Conservation (phyloP, 2,329 filamentous ascomycete genomes). For the Lachnellula subtilissima region DNA sequence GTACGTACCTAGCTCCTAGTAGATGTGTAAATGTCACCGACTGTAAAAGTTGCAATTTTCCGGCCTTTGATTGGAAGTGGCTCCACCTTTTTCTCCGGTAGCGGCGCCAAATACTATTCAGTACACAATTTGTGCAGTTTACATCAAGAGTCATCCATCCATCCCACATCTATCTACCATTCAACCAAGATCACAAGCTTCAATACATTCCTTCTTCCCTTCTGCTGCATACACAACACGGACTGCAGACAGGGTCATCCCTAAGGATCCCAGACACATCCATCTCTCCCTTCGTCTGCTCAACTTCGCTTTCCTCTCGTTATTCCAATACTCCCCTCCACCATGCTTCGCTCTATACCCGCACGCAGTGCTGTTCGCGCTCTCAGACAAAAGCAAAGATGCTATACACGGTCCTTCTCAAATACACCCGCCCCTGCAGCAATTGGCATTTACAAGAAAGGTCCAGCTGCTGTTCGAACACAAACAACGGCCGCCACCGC, state of each 20-base stretch:
- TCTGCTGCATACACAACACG: neutral
- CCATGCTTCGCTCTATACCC: constrained; percentile 47
- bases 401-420: constrained; percentile 36
- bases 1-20: too few species aligned
- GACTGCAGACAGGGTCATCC: neutral
- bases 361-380: constrained; percentile 44
- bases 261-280: neutral
- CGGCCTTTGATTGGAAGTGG: neutral
- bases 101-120: too few species aligned
- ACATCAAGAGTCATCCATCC: too few species aligned
- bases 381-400: constrained; percentile 30
- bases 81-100: neutral
- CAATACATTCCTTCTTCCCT: neutral
- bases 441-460: constrained; percentile 33
- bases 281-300: neutral
- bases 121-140: too few species aligned
- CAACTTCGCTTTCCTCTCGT: neutral
- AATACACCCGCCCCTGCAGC: constrained; percentile 36
- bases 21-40: neutral
- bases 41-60: too few species aligned
- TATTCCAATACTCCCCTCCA: neutral
- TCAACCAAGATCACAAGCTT: neutral
- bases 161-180: neutral
- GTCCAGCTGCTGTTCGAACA: constrained; percentile 40
- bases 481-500: constrained; percentile 48